Base-by-base conservation (phyloP, 2,329 filamentous ascomycete species). In the Dryadomyces sulphureus region DNA sequence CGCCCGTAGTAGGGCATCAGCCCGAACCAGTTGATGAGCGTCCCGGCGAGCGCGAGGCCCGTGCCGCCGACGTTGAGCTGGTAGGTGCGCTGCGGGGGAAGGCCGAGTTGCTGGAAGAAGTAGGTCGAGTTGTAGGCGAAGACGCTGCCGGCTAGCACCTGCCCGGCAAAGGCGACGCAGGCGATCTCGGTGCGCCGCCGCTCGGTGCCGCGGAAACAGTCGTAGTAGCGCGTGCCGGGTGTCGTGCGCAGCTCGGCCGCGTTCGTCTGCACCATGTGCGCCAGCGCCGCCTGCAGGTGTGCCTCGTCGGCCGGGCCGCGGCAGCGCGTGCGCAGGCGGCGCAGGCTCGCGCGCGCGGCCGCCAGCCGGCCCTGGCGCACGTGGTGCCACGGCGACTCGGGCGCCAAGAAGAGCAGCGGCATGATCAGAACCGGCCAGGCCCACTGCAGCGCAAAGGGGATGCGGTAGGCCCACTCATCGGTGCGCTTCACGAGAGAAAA, bases 191-290 rank as follows among this genome's bases (percentile, higher is more conserved):
- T 69, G 21, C 68, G 60, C 1, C 67, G 60, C 5, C 66, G 55
- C 47, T 74, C 65, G 6, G 57, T 53, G 12, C 63, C 64, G 27
- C 61, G 62, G 56, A 74, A 72, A 51, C 68, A 71, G 55, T 72
- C 67, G 22, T 54, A 42, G 52, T 73, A 74, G 41, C 56, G 61
- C 1, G 63, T 63, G 2, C 67, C 68, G 2, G 53, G 53, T 1
- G 61, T 60, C 32, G 62, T 55, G n/a, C 59, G 55, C 30, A 61
- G 57, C 53, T 72, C 67, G 14, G 67, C 54, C 54, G 62, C 61
- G 45, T 67, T 65, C 4, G 52, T 71, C 42, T 68, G 60, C 5
- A 62, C 54, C 57, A 70, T 67, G 61, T 68, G 62, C 17, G 65
- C 63, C 17, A 72, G 27, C 45, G 45, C 30, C 8, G 34, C 34